These are phyloP conservation scores for Circinella minor DNA, from an alignment of 371 early-diverging fungal species.

Conservation along the genomic window DNA sequence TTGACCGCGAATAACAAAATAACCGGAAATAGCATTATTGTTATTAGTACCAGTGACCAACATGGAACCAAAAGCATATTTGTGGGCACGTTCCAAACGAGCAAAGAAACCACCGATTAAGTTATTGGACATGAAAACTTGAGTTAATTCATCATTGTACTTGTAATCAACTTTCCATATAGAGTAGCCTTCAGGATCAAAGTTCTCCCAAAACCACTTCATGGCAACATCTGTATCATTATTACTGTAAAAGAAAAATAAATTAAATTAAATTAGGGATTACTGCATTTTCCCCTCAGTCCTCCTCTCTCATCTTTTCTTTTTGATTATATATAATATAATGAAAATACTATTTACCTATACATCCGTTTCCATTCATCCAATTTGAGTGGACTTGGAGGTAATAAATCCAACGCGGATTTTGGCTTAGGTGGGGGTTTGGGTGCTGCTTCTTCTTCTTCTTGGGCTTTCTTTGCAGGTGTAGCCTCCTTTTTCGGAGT, in stretches of 20 bases:
- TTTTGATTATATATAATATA: no score
- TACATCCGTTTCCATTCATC: slow-evolving; percentile 97
- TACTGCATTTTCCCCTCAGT: no score
- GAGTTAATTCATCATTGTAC: slow-evolving; percentile 86
- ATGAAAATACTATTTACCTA: slow-evolving; percentile 18
- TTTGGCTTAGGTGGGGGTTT: slow-evolving; percentile 86
- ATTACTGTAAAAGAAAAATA: slow-evolving; percentile 62
- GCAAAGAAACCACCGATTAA: slow-evolving; percentile 92
- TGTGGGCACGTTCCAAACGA: slow-evolving; percentile 92
- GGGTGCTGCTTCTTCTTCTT: slow-evolving; percentile 27
- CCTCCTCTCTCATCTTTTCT: no score
- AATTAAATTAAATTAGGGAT: no score
- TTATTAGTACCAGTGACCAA: slow-evolving; percentile 86
- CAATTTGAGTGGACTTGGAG: slow-evolving; percentile 79
- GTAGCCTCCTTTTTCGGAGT: slow-evolving; percentile 33
- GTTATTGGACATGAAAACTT: slow-evolving; percentile 87
- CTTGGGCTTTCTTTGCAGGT: slow-evolving; percentile 50
- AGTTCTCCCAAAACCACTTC: slow-evolving; percentile 94
- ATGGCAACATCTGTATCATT: slow-evolving; percentile 88
- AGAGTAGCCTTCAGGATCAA: slow-evolving; percentile 85
- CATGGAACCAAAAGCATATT: slow-evolving; percentile 94
- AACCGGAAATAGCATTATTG: slow-evolving; percentile 91
- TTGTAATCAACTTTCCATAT: slow-evolving; percentile 89
- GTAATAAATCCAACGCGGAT: slow-evolving; percentile 89
- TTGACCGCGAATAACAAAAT: slow-evolving; percentile 92